Conservation (phyloP, 176 grass and related monocot genomes). For the Phoenix dactylifera region DNA sequence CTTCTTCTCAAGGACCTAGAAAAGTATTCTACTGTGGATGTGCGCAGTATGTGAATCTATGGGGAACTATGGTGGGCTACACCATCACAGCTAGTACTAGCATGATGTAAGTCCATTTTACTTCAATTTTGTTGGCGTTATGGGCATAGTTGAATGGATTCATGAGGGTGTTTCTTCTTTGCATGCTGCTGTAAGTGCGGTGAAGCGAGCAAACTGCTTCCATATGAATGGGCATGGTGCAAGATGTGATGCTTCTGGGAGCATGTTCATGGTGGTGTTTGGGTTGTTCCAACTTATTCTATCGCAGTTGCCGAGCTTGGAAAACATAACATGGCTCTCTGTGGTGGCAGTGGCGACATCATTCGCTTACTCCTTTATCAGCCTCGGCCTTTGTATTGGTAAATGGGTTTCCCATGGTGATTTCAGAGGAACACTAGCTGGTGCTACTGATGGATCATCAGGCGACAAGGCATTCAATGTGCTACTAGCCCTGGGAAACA, state of each 20-base stretch:
- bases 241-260: not conserved
- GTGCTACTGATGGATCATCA: conserved; percentile 25
- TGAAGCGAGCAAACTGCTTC: not conserved
- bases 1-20: not conserved
- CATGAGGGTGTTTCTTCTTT: not conserved
- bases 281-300: not conserved
- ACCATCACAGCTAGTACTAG: conserved; percentile 9
- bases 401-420: conserved; percentile 69
- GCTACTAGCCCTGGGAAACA: conserved; percentile 78
- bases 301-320: not conserved
- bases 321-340: not conserved
- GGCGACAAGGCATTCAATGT: conserved; percentile 67
- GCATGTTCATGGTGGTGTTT: not conserved
- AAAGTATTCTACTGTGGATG: conserved; percentile 3
- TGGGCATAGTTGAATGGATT: not conserved
- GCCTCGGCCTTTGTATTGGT: not conserved
- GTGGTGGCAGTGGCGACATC: not conserved
- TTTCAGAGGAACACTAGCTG: conserved; percentile 51
- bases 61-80: conserved; percentile 1
- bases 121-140: not conserved
- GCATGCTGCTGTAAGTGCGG: not conserved
- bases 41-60: conserved; percentile 9
- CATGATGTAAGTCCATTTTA: conserved; percentile 1
- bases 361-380: not conserved
- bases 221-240: not conserved